These are phyloP conservation scores for Lactarius tabidus DNA, from an alignment of 768 basidiomycete genomes.

Conservation along the genomic window DNA sequence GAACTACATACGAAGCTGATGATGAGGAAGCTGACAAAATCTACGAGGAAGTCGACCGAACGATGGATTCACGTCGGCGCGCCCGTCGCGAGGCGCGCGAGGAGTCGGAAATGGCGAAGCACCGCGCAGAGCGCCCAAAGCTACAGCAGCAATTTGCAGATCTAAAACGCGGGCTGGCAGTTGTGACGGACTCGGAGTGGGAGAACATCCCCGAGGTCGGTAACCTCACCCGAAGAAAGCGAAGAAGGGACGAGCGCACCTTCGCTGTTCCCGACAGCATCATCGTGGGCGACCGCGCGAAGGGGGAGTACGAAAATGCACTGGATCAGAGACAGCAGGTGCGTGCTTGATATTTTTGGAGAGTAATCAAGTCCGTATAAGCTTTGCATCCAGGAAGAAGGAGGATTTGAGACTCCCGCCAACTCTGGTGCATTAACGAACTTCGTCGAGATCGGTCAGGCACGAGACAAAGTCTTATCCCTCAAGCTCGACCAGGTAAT, in stretches of 20 bases:
- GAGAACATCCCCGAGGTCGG: slow-evolving; percentile 93
- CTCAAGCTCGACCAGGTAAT: slow-evolving; percentile 87
- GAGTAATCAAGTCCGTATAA: slow-evolving; percentile 9
- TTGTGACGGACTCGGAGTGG: slow-evolving; percentile 91
- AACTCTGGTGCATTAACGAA: slow-evolving; percentile 84
- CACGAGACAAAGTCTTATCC: slow-evolving; percentile 89
- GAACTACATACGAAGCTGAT: slow-evolving; percentile 93
- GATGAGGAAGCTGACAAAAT: slow-evolving; percentile 97
- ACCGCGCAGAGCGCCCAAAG: slow-evolving; percentile 86
- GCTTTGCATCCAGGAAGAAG: slow-evolving; percentile 34
- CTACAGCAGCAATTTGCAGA: slow-evolving; percentile 71
- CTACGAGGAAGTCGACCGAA: slow-evolving; percentile 86
- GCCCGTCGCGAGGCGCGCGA: slow-evolving; percentile 77
- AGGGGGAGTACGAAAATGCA: slow-evolving; percentile 72
- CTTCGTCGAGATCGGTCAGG: slow-evolving; percentile 91
- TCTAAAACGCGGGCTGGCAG: slow-evolving; percentile 82
- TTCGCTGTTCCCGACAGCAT: slow-evolving; percentile 95
- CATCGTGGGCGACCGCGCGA: slow-evolving; percentile 76
- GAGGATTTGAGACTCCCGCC: slow-evolving; percentile 79
- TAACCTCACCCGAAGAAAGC: slow-evolving; percentile 89
- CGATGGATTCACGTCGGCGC: slow-evolving; percentile 84
- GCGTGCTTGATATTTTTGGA: slow-evolving; percentile 25
- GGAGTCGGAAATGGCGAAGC: slow-evolving; percentile 63
- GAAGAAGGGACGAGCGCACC: slow-evolving; percentile 76
- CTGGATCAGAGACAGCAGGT: slow-evolving; percentile 81